Evolutionary conservation across 2,329 filamentous ascomycete genomes (phyloP), one percentile per base, ranked within the genome.

Genomic region (Aspergillus brasiliensis): DNA sequence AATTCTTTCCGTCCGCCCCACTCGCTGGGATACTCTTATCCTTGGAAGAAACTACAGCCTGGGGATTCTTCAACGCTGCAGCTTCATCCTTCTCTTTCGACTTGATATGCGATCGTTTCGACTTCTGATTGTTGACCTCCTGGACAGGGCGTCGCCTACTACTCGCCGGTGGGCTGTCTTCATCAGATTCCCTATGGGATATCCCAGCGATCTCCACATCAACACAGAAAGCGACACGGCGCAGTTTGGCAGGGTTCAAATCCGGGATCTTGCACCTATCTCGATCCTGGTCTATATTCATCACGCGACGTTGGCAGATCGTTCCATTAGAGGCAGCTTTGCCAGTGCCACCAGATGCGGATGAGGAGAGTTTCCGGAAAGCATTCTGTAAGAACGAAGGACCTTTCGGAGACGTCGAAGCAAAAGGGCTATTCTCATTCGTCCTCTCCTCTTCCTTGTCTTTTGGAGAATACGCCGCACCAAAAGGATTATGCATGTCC

Each of bases 151-250:
- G 73, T 59, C 65, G 68, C 28, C 69, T 51, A 52, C 71, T 63
- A 57, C 63, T 74, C 23, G 70, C 67, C 63, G 72, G 78, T 57
- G 69, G 69, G 54, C 75, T 76, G n/a, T 82, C 78, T 15, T 80
- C 78, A 8, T 83, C 75, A 15, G 82, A 82, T 3, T 95, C 91
- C 67, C 96, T 95, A 67, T 86, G 88, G 23, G 93, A 91, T 71
- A 91, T 88, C 0, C 92, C 91, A 3, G 94, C 94, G 71, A 99
- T 96, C 75, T 99, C 95, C 4, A 99, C 93, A 71, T 99, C 95
- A 2, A 99, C 95, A 68, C 91, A 97, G 71, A 99, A 99, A 0
- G 94, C 91, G 0, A 99, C 95, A 56, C 92, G 87, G 56, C 92
- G 86, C 61, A 99, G 77, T 73, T 95, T 97, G 51, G 86, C 86